Base-by-base conservation (phyloP, 2,329 filamentous ascomycete species). In the Phoma sp. region DNA sequence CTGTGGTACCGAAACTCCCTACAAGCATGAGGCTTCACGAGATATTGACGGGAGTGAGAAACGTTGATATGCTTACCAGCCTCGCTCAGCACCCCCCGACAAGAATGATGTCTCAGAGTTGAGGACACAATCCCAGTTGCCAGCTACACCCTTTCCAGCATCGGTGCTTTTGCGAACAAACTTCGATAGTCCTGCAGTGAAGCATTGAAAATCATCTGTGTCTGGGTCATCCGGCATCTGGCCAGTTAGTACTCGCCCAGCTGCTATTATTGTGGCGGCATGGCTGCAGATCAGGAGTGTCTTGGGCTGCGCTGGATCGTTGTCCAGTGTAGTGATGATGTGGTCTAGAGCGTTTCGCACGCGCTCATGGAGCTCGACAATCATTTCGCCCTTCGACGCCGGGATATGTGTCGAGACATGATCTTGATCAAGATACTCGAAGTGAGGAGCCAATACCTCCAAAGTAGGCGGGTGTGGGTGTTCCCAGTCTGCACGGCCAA, bases 101-200 rank as follows among this genome's bases (percentile, higher is more conserved):
- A 98, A 78, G 75, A 93, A 96, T 55, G 84, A 87, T 68, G 92
- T 96, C 73, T 96, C 91, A 14, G 92, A 92, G 77, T 96, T 93
- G 47, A 84, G 72, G 55, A 86, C 83, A 69, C 92, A 93, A 33
- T 85, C 82, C 93, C 93, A 99, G 23, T 88, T 89, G 30, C 91
- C 92, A 21, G 82, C 80, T 32, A 93, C 83, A 17, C 88, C 89
- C 18, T 77, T 80, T 0, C 83, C 84, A 60, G 77, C 81, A 28
- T 69, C 64, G 18, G 42, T 79, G 33, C 37, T 67, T 53, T 78
- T 78, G 45, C 85, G 76, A 33, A 77, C 76, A 74, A 87, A 97
- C 32, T 85, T 85, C 63, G 86, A 92, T 65, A 96, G 72, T 0
- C 90, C 88, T 68, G 91, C 93, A 1, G 92, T 96, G 72, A 88